Evolutionary conservation across 2,329 filamentous ascomycete species (phyloP), one percentile per base, ranked within the genome.

Genomic region (Penicillium sp.): DNA sequence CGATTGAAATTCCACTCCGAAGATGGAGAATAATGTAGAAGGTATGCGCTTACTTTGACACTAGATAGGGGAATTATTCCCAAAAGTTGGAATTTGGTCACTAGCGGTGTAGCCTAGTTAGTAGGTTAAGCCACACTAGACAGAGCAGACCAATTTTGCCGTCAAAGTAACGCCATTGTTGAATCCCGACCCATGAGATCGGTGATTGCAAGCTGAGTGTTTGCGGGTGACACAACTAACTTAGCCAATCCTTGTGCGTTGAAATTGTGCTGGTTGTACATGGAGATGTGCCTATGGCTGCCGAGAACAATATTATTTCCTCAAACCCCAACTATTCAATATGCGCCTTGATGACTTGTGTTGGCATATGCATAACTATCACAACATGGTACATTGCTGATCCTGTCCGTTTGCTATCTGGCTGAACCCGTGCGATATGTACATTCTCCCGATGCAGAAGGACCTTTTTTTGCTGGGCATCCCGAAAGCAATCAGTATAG

Each of bases 401-500:
- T 17, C n/a, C 11, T 30, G 3, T 44, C 14, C 25, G 40, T 40
- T 46, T 35, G 40, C 25, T 19, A 30, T 14, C 26, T 30, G 22
- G 6, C 35, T n/a, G 38, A 50, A 19, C 16, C 17, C 37, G 16
- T 52, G 47, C 6, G 26, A 42, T 38, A 38, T 42, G 53, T 47
- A n/a, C 38, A 28, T 51, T n/a, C 5, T 45, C 46, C 52, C 6
- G 25, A 56, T 56, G 50, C 45, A 57, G 60, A 57, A 56, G 4
- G 12, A 40, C 33, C 16, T 35, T 31, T 36, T 35, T 26, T 4
- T 50, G 17, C 53, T 54, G 56, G 19, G 6, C 16, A 51, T 38
- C 53, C 62, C 57, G 62, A 61, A 58, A 53, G 62, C 61, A 61
- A 55, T 55, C 22, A 35, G 41, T 35, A n/a, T 25, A 43, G 33